Evolutionary conservation across 1,284 basidiomycete species (phyloP), one percentile per base, ranked within the genome.

Genomic region (Moesziomyces aphidis): DNA sequence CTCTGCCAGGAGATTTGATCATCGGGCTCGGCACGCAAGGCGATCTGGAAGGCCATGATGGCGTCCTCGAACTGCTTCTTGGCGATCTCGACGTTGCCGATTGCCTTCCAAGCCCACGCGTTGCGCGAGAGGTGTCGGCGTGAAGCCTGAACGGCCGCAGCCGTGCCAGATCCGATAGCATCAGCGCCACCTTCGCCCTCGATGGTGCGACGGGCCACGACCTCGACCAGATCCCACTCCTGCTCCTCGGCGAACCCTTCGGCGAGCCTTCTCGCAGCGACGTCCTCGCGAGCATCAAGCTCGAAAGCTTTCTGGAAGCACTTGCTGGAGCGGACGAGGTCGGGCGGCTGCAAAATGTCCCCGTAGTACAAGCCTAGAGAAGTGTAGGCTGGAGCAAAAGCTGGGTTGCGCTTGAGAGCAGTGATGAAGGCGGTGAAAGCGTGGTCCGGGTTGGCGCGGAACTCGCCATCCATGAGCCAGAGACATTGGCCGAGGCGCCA

Each of bases 281-380:
- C 90, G 13, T 89, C 90, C 85, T 99, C 93, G 15, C 91, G 89
- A 1, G 95, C 89, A 85, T 98, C 95, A 2, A 99, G 89, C 85
- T 99, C 97, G 78, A 99, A 98, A 0, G 97, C 97, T 81, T 97
- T 98, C 81, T 99, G 95, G 86, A 97, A 98, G 84, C 97, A 99
- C 83, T 96, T 96, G 19, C 93, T 92, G 1, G 96, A 92, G 46
- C 96, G 90, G 11, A 90, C 89, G 10, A 90, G 89, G 85, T 99
- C 95, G 0, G 91, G 89, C 1, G 94, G 93, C 15, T 87, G 86
- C 15, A 89, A 86, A 56, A 87, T 88, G 55, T 93, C 91, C 21
- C 89, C 86, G 84, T 99, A 99, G 86, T 95, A 96, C 52, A 93
- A 87, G 9, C 97, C 97, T 10, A 99, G 89, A 0, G 94, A 93